Conservation (phyloP, 2,329 filamentous ascomycete species). For the Moelleriella libera region DNA sequence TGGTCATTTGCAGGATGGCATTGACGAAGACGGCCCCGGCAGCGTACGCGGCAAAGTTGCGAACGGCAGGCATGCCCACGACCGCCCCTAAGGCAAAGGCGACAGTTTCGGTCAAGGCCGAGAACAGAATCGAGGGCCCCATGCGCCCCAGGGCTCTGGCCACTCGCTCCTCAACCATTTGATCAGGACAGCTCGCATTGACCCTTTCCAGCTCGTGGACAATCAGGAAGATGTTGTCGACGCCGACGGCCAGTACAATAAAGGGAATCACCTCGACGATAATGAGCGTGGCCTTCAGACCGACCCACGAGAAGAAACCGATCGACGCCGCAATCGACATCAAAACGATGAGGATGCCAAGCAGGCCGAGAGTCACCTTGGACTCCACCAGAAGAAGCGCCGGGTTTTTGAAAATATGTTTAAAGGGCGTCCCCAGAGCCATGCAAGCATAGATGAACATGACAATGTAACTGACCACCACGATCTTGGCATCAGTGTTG, state of each 20-base stretch:
- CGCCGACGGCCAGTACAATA: conserved; percentile 86
- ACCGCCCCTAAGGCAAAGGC: conserved; percentile 87
- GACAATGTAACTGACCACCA: conserved; percentile 91
- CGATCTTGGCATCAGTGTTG: conserved; percentile 94
- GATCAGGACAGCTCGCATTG: conserved; percentile 82
- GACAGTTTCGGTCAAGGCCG: conserved; percentile 85
- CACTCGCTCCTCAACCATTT: conserved; percentile 73
- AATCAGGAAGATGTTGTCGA: conserved; percentile 98
- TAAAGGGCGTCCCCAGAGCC: conserved; percentile 73
- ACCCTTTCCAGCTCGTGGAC: conserved; percentile 96
- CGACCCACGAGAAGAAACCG: conserved; percentile 81
- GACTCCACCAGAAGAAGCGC: conserved; percentile 80
- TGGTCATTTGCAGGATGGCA: conserved; percentile 88
- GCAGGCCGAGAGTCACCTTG: conserved; percentile 90
- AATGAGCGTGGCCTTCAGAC: conserved; percentile 89
- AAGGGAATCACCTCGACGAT: conserved; percentile 98
- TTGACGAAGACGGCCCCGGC: conserved; percentile 96
- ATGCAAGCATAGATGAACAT: conserved; percentile 98
- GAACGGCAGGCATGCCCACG: conserved; percentile 94
- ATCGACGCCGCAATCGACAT: conserved; percentile 97
- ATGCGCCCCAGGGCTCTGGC: conserved; percentile 85
- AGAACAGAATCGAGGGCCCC: conserved; percentile 91
- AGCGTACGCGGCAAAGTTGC: conserved; percentile 94
- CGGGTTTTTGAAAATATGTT: conserved; percentile 68
- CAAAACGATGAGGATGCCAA: conserved; percentile 86